phyloP scores from a whole-genome alignment of 2,329 filamentous ascomycete genomes.

The Paracamarosporium sp. region DNA sequence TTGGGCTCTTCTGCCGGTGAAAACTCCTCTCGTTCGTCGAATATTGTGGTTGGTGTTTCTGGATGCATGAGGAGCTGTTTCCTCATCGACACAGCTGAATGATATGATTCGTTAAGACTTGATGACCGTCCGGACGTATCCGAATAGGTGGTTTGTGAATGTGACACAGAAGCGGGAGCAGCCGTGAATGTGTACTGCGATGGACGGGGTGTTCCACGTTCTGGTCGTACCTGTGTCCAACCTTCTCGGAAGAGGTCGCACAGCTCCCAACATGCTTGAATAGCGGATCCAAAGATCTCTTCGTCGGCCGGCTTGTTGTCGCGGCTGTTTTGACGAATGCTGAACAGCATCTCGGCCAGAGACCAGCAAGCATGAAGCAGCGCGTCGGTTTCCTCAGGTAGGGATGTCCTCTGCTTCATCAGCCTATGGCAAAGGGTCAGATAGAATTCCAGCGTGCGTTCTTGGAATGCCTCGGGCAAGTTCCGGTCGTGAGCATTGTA shows the following conservation, averaged over 20 bases:
- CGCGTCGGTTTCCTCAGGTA: conserved; percentile 82
- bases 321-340: conserved; percentile 79
- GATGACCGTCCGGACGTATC: conserved; percentile 44
- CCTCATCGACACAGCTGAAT: conserved; percentile 51
- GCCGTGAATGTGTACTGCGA: conserved; percentile 73
- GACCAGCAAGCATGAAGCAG: conserved; percentile 88
- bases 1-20: conserved; percentile 77
- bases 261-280: conserved; percentile 93
- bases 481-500: conserved; percentile 90
- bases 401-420: conserved; percentile 89
- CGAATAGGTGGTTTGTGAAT: conserved; percentile 41
- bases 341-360: conserved; percentile 91
- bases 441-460: conserved; percentile 92
- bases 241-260: conserved; percentile 92
- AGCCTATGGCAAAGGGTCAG: conserved; percentile 90
- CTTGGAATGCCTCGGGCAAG: conserved; percentile 84
- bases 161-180: conserved; percentile 51
- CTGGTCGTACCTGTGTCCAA: conserved; percentile 87
- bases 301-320: conserved; percentile 78
- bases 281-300: conserved; percentile 83
- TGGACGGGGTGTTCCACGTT: conserved; percentile 83
- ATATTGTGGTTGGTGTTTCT: conserved; percentile 93
- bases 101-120: conserved; percentile 56
- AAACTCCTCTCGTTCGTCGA: conserved; percentile 80
- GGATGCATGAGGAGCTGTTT: conserved; percentile 57